phyloP scores from a whole-genome alignment of 2,329 filamentous ascomycete genomes.

The Clonostachys chloroleuca region DNA sequence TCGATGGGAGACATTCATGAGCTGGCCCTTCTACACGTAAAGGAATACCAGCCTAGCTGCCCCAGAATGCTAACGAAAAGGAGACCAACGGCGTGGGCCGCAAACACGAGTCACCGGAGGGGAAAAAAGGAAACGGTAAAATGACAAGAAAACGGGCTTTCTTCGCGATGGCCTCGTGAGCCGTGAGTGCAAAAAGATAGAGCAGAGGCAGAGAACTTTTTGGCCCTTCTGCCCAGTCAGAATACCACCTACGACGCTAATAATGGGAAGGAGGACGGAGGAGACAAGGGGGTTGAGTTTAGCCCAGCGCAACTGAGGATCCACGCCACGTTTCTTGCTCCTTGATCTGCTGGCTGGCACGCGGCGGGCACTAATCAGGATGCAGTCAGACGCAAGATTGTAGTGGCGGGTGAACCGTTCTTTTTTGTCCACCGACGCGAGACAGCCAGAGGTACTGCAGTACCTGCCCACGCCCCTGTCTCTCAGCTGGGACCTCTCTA shows the following conservation, averaged over 20 bases:
- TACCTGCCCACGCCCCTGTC: too few relatives aligned
- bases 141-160: background rate
- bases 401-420: too few relatives aligned
- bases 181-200: background rate
- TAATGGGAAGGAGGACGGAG: background rate
- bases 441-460: too few relatives aligned
- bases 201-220: constrained; percentile 5
- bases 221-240: background rate
- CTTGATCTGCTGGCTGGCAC: too few relatives aligned
- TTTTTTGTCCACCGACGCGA: too few relatives aligned
- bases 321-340: constrained; percentile 4
- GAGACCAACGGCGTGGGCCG: background rate
- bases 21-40: constrained; percentile 8
- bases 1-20: constrained; percentile 20
- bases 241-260: too few relatives aligned
- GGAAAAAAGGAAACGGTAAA: background rate
- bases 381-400: too few relatives aligned
- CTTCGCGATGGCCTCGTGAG: background rate
- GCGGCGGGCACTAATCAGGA: too few relatives aligned
- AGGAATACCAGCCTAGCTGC: background rate
- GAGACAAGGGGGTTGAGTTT: constrained; percentile 2
- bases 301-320: constrained; percentile 1
- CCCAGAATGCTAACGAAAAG: background rate
- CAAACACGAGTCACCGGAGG: background rate
- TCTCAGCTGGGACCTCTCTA: too few relatives aligned